Conservation (phyloP, 208 protist genomes). For the Wallacemonas sp. region DNA sequence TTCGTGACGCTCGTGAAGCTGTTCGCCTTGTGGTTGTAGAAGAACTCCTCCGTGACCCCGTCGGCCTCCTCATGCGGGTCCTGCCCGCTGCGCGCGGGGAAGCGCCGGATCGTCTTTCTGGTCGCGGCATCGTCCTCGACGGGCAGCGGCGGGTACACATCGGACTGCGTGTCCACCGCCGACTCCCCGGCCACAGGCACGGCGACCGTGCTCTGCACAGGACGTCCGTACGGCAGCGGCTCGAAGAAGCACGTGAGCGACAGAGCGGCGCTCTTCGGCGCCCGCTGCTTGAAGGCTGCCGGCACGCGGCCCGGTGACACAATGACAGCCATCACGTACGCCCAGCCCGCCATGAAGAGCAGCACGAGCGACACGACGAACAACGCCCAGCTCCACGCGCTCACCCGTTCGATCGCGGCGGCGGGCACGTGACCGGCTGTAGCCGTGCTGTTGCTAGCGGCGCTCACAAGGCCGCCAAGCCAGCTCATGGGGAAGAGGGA, state of each 20-base stretch:
- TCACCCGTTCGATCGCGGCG: constrained; percentile 23
- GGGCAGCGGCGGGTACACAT: constrained; percentile 22
- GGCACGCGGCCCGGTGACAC: constrained; percentile 74
- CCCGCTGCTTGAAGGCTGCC: constrained; percentile 61
- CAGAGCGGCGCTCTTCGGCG: constrained; percentile 66
- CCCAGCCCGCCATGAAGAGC: constrained; percentile 63
- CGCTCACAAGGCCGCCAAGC: background rate
- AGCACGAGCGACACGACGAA: constrained; percentile 63
- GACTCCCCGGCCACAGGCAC: background rate
- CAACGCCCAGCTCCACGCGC: constrained; percentile 47
- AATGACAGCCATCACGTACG: constrained; percentile 73
- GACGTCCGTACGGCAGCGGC: constrained; percentile 31
- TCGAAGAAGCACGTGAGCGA: constrained; percentile 70
- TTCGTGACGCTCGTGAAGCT: constrained; percentile 67
- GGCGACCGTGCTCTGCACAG: background rate
- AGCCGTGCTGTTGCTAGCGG: background rate
- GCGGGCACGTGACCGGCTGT: constrained; percentile 8
- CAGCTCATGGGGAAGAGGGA: constrained; percentile 15
- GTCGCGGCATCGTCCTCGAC: background rate
- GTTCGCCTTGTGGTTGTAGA: constrained; percentile 59
- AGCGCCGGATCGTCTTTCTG: constrained; percentile 9
- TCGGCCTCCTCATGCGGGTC: background rate
- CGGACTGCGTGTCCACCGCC: background rate
- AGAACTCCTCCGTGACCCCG: constrained; percentile 43
- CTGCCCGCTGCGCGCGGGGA: background rate